Evolutionary conservation across 495 filamentous ascomycete genomes (phyloP), one percentile per base, ranked within the genome.

Genomic region (Hypoxylon rickii): DNA sequence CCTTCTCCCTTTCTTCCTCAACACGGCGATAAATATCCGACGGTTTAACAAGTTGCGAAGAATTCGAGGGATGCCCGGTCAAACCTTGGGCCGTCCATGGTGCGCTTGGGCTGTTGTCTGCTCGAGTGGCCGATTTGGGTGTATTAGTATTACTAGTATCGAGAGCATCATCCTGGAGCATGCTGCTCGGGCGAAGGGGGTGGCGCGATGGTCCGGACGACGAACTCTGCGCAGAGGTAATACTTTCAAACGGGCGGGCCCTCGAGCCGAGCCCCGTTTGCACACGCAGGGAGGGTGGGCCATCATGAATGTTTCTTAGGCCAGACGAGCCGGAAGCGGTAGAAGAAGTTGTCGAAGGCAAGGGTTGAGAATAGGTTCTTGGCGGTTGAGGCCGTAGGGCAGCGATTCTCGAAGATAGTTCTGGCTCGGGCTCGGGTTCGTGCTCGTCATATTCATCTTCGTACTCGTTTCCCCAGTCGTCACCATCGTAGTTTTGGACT

Each of bases 381-480:
- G 56, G 43, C 15, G 55, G 56, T 11, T 45, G 51, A 21, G 47
- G 47, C 18, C 69, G 63, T 49, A 63, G 26, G 16, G 52, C 53
- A 40, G 53, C 52, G 10, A 53, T 38, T 44, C 37, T 66, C 64
- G 44, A 61, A 50, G 55, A 48, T 55, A 44, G 68, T 64, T 65
- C 60, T 39, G 44, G 76, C 47, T 55, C 76, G 69, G 49, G 60
- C 75, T 66, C 72, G 71, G 76, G 71, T 11, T 82, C 76, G 7
- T 76, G 71, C 45, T 84, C 78, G 21, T 84, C 86, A 59, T 89
- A 84, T 42, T 92, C 89, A 52, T 91, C 87, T 32, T 87, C 82
- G 10, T 89, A 84, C 37, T 93, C 88, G 26, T 90, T 88, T 34
- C 91, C 94, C 89, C 94, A 97, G 63, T 96, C 93, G 60, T 90